Base-by-base conservation (phyloP, 768 basidiomycete genomes). In the Lactifluus hygrophoroides region DNA sequence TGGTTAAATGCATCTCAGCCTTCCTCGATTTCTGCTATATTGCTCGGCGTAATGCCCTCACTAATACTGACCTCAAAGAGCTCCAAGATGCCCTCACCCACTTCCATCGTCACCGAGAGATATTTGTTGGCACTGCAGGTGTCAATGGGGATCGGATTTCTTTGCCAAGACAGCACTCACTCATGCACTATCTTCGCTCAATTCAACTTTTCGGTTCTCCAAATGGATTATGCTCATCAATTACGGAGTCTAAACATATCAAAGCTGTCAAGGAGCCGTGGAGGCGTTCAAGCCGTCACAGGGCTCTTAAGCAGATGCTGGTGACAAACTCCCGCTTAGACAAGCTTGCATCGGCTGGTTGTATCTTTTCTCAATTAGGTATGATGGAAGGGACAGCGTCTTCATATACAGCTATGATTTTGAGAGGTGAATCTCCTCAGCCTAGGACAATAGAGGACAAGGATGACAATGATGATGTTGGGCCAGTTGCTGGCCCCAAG, bases 21-120 rank as follows among this genome's bases (percentile, higher is more conserved):
- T 57, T 64, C 27, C 21, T 64, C 2, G 56, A 64, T 14, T 61
- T 64, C 23, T 68, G 66, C 44, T 67, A 68, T 23, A 28, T 62
- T 13, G 59, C 51, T 4, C 58, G 53, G 2, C 46, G 55, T 11
- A 44, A 56, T 5, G 32, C 35, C 2, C 27, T 52, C 9, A 47
- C 42, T 0, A 53, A 46, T 5, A 23, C 32, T 3, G 42, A 23
- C 2, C 45, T 66, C 1, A 42, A 10, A 9, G 2, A 42, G n/a
- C 30, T 62, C 5, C 17, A 59, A 5, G 40, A 32, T 21, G 28
- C 28, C 1, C 57, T 58, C 1, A 3, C 5, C 4, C 49, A n/a
- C 1, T 65, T 57, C 34, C 51, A 60, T 21, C 6, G 27, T 0
- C 34, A 52, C 25, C 44, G 50, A 5, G n/a, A 53, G 17, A n/a